Conservation (phyloP, 306 rosid species). For the Inga oerstediana region DNA sequence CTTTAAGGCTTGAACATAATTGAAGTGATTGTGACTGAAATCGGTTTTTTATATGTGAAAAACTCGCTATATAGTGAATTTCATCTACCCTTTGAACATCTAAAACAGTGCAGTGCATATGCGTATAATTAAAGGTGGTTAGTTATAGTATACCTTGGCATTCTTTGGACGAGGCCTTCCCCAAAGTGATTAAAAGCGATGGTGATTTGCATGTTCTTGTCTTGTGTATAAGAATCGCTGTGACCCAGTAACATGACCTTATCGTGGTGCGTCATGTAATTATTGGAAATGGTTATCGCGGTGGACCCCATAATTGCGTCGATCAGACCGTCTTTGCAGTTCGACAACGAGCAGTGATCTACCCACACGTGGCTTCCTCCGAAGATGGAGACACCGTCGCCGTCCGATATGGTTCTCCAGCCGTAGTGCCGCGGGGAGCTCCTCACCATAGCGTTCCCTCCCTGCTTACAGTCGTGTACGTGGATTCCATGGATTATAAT, state of each 20-base stretch:
- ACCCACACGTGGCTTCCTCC: slow-evolving; percentile 97
- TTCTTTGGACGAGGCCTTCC: slow-evolving; percentile 95
- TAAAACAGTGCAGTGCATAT: not conserved
- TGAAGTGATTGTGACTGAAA: not conserved
- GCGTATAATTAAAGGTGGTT: not conserved
- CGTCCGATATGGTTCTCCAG: slow-evolving; percentile 91
- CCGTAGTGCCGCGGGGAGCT: slow-evolving; percentile 82
- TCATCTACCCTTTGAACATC: not conserved
- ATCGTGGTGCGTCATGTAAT: slow-evolving; percentile 95
- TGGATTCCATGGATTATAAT: slow-evolving; percentile 78
- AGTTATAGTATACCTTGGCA: slow-evolving; percentile 74
- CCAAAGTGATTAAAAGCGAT: slow-evolving; percentile 97
- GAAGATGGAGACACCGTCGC: slow-evolving; percentile 92
- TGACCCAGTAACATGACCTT: slow-evolving; percentile 95
- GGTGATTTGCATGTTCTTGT: slow-evolving; percentile 93
- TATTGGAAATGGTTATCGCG: slow-evolving; percentile 86
- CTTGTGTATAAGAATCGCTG: slow-evolving; percentile 77
- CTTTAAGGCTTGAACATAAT: not conserved
- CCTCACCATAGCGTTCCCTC: slow-evolving; percentile 89
- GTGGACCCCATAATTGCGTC: slow-evolving; percentile 92
- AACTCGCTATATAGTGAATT: not conserved
- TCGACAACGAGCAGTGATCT: slow-evolving; percentile 86
- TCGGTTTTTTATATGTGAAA: not conserved
- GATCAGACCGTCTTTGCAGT: slow-evolving; percentile 75
- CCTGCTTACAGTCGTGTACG: slow-evolving; percentile 86